Conservation (phyloP, 192 early-diverging fungal genomes). For the Podila clonocystis region DNA sequence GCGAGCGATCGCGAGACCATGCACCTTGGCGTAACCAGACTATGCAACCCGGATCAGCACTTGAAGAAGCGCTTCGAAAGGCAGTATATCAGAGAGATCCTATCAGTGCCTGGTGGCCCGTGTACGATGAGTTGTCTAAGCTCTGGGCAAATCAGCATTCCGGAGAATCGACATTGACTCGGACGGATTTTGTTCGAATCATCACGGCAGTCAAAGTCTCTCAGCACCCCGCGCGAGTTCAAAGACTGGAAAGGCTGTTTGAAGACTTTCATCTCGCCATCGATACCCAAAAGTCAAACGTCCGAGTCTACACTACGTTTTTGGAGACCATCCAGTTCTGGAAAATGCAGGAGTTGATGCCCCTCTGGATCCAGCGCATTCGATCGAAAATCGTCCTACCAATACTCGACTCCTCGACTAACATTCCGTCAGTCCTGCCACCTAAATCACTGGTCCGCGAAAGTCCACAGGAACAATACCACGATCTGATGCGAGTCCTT, state of each 20-base stretch:
- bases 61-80: slow-evolving; percentile 30
- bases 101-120: slow-evolving; percentile 34
- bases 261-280: slow-evolving; percentile 34
- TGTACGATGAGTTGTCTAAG: slow-evolving; percentile 22
- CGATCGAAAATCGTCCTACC: slow-evolving; percentile 13
- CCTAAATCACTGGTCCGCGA: neutral
- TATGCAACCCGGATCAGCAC: slow-evolving; percentile 18
- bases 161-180: neutral
- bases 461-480: slow-evolving; percentile 38
- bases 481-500: slow-evolving; percentile 34
- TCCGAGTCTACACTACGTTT: slow-evolving; percentile 24
- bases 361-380: slow-evolving; percentile 21
- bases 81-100: slow-evolving; percentile 26
- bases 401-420: neutral
- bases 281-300: slow-evolving; percentile 25
- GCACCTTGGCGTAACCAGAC: slow-evolving; percentile 21
- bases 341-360: slow-evolving; percentile 15
- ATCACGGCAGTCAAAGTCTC: slow-evolving; percentile 21
- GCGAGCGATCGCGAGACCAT: neutral
- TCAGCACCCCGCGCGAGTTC: neutral
- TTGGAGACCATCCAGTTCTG: slow-evolving; percentile 30
- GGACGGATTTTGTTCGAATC: slow-evolving; percentile 27
- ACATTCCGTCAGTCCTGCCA: neutral
- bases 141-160: slow-evolving; percentile 5
- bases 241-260: slow-evolving; percentile 27